Conservation (phyloP, 1,284 basidiomycete genomes). For the Cryptococcus depauperatus region DNA sequence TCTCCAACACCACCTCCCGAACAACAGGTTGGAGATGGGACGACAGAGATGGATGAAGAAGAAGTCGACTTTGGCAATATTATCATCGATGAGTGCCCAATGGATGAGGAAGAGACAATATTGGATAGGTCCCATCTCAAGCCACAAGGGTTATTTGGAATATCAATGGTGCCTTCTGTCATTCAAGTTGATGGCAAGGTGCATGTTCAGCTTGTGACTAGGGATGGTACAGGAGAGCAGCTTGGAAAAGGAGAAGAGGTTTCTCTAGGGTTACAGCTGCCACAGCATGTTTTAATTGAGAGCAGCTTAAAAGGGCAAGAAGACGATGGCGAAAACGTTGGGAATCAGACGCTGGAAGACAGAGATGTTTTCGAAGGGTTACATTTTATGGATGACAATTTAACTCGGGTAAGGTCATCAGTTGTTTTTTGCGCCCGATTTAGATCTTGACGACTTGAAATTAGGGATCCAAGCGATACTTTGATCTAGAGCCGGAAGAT, state of each 20-base stretch:
- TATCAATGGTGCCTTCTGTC: conserved; percentile 15
- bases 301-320: conserved; percentile 5
- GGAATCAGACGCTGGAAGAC: neutral
- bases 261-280: conserved; percentile 23
- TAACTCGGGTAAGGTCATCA: conserved; percentile 21
- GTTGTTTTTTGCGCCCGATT: neutral
- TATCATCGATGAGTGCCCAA: conserved; percentile 14
- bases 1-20: neutral
- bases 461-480: conserved; percentile 34
- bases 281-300: conserved; percentile 26
- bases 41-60: neutral
- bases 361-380: conserved; percentile 23
- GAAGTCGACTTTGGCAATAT: conserved; percentile 4
- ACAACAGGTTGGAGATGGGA: neutral
- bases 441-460: neutral
- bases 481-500: conserved; percentile 20
- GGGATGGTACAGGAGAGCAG: neutral
- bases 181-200: conserved; percentile 1
- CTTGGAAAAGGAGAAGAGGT: neutral
- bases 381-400: conserved; percentile 31
- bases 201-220: conserved; percentile 1
- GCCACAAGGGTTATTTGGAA: conserved; percentile 23
- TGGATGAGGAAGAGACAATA: neutral
- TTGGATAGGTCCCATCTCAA: conserved; percentile 17
- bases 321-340: conserved; percentile 9